A percentile compares a stretch with the other conserved stretches of the same genome.
Conservation (phyloP, 129 eudicot genomes). For the Arctium minus region DNA sequence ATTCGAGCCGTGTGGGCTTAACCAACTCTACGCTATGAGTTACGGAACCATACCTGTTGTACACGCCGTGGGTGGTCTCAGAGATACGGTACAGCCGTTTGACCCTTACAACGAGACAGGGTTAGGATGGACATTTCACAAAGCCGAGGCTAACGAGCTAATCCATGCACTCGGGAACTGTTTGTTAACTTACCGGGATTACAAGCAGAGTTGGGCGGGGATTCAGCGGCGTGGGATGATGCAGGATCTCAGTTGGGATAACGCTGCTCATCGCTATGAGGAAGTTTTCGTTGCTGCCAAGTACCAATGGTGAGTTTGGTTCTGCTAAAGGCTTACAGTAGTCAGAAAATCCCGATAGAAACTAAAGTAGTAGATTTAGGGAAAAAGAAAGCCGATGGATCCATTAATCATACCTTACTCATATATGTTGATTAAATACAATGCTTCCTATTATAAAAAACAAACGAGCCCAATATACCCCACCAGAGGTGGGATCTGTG, state of each 20-base stretch:
- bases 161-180: conserved; percentile 85
- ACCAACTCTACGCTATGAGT: conserved; percentile 86
- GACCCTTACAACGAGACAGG: conserved; percentile 79
- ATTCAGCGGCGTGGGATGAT: conserved; percentile 86
- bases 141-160: conserved; percentile 61
- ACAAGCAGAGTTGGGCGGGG: conserved; percentile 83
- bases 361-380: not conserved
- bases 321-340: not conserved
- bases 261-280: conserved; percentile 71
- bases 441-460: not conserved
- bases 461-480: not conserved
- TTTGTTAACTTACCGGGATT: conserved; percentile 65
- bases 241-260: conserved; percentile 84
- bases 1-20: conserved; percentile 96
- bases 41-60: conserved; percentile 93
- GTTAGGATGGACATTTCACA: conserved; percentile 85
- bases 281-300: conserved; percentile 89
- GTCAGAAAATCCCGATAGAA: not conserved
- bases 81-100: conserved; percentile 85
- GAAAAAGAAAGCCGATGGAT: not conserved
- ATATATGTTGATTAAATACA: not conserved
- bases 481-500: not conserved
- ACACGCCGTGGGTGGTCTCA: conserved; percentile 91
- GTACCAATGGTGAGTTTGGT: conserved; percentile 66
- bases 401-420: not conserved